phyloP scores from a whole-genome alignment of 805 yeast genomes.

The Zygotorulaspora chibaensis region DNA sequence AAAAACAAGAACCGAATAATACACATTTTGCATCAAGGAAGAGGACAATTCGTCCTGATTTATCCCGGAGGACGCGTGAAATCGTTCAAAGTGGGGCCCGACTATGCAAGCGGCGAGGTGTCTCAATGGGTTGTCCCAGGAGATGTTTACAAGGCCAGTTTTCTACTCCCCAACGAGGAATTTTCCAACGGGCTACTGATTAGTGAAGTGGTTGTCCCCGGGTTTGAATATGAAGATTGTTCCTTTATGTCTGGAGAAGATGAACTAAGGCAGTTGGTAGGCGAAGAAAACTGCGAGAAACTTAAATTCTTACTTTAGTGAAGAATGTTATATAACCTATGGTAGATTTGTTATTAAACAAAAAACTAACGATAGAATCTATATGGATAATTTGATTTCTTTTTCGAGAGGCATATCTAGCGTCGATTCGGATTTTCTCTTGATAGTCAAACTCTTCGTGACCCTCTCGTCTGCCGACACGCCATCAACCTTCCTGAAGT shows the following conservation, averaged over 20 bases:
- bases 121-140: constrained; percentile 65
- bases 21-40: constrained; percentile 52
- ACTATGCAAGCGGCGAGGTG: constrained; percentile 44
- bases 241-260: constrained; percentile 38
- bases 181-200: constrained; percentile 42
- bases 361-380: no score
- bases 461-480: constrained; percentile 47
- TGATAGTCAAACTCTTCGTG: constrained; percentile 24
- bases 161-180: constrained; percentile 40
- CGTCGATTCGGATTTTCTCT: constrained; percentile 5
- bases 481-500: constrained; percentile 86
- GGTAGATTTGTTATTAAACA: no score
- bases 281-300: constrained; percentile 35
- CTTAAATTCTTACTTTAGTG: constrained; percentile 36
- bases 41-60: constrained; percentile 51
- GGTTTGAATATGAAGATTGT: constrained; percentile 55
- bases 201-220: constrained; percentile 59
- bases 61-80: constrained; percentile 48
- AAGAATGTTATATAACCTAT: no score
- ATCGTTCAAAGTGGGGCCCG: constrained; percentile 51
- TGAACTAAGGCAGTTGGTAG: constrained; percentile 36
- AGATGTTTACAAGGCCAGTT: constrained; percentile 54
- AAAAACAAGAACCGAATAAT: constrained; percentile 49
- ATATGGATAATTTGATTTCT: no score
- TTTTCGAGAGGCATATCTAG: no score